Evolutionary conservation across 2,329 filamentous ascomycete species (phyloP), one percentile per base, ranked within the genome.

Genomic region (Claviceps pusilla): DNA sequence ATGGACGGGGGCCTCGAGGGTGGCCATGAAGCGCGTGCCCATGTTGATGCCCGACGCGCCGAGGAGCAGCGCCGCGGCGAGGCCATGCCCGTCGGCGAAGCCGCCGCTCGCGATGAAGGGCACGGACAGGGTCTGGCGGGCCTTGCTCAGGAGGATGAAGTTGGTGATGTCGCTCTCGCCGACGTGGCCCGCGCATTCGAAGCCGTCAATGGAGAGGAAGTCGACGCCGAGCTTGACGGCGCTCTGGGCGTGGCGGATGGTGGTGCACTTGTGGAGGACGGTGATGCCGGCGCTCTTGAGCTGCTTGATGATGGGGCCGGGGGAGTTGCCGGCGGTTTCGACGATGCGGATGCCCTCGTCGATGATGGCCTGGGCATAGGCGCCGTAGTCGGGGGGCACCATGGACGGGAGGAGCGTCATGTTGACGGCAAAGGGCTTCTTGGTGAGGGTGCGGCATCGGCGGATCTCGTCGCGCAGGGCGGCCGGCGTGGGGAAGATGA

Each of bases 1-100:
- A 72, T 98, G 93, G 59, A 98, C 87, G 0, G 93, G 93, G 16
- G 90, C 84, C 71, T 97, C 93, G 48, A 91, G 76, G 0, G 93
- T 97, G 73, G 86, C 91, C 87, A 98, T 94, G 75, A 97, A 98
- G 46, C 93, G 78, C 10, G 93, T 98, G 55, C 93, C 93, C 93
- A 98, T 98, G 73, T 98, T 98, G 72, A 97, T 84, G 58, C 93
- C 93, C 68, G 88, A 87, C 0, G 93, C 93, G 41, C 93, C 93
- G 12, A 98, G 78, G 45, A 85, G 84, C 61, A 98, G 75, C 7
- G 93, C 93, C 2, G 91, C 93, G 1, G 93, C 93, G 24, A 98
- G 78, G 4, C 93, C 93, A 64, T 95, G 82, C 0, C 93, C 93
- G 67, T 98, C 93, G 12, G 89, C 91, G 66, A 98, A 97, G 2